A percentile compares a stretch with the other conserved stretches of the same genome.
Evolutionary conservation across 345 rosid genomes (phyloP).

Genomic region (Gossypium anomalum): DNA sequence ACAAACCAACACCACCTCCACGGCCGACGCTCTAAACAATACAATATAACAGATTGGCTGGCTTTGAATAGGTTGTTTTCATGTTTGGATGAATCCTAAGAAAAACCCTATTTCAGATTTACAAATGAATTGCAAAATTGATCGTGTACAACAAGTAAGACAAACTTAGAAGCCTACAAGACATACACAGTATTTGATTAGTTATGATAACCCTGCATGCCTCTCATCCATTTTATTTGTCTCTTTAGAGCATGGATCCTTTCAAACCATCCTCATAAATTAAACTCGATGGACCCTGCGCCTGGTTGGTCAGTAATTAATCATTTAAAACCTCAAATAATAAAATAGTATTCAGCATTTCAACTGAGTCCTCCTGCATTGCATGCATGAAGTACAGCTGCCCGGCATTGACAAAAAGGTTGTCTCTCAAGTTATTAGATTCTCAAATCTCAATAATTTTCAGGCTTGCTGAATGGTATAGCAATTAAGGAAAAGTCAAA

Average conservation of each 20-base stretch:
- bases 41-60: not conserved
- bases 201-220: not conserved
- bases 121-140: not conserved
- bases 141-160: constrained; percentile 2
- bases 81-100: constrained; percentile 10
- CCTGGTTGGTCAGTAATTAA: not conserved
- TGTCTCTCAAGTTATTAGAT: not conserved
- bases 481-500: constrained; percentile 5
- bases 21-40: no score
- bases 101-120: constrained; percentile 15
- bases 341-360: not conserved
- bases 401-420: constrained; percentile 1
- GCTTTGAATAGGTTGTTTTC: constrained; percentile 1
- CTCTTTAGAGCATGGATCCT: not conserved
- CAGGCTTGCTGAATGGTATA: not conserved
- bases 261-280: not conserved
- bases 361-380: not conserved
- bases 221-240: not conserved
- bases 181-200: not conserved
- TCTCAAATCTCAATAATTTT: not conserved
- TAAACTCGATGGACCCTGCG: not conserved
- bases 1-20: not conserved
- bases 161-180: not conserved
- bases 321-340: not conserved
- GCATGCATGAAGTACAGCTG: constrained; percentile 11